Percentiles rank a stretch among this genome's conserved stretches.
These are phyloP conservation scores for Tetradesmus lagerheimii DNA, from an alignment of 139 green algal species.

Conservation along the genomic window DNA sequence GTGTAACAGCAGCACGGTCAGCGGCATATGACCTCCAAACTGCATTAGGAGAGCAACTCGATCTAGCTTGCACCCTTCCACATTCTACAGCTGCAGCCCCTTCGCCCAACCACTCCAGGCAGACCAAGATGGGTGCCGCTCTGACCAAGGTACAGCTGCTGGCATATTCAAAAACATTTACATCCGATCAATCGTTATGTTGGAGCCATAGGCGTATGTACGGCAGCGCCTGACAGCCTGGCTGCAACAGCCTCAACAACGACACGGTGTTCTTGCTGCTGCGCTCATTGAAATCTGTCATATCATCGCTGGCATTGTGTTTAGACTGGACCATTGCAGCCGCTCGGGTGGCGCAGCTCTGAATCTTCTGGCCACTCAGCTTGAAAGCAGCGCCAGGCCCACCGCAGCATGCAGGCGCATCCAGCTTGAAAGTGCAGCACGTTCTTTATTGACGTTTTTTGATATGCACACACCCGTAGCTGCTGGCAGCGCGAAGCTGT, in stretches of 20 bases:
- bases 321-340: no score
- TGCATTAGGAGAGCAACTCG: no score
- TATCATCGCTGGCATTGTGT: no score
- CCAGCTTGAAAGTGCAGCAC: background rate
- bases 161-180: background rate
- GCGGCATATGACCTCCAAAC: no score
- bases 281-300: background rate
- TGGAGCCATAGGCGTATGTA: no score
- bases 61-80: background rate
- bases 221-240: background rate
- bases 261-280: background rate
- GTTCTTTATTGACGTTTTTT: background rate
- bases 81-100: background rate
- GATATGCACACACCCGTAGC: no score
- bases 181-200: no score
- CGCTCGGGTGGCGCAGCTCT: background rate
- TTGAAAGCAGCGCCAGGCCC: background rate
- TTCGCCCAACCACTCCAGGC: background rate
- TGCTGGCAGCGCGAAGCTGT: background rate
- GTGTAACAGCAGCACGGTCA: no score
- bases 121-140: slow-evolving; percentile 27
- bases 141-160: background rate
- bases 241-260: background rate
- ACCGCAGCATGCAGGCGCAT: background rate
- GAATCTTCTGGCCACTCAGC: background rate